Conservation (phyloP, 2,329 filamentous ascomycete species). For the Pseudogymnoascus sp. region DNA sequence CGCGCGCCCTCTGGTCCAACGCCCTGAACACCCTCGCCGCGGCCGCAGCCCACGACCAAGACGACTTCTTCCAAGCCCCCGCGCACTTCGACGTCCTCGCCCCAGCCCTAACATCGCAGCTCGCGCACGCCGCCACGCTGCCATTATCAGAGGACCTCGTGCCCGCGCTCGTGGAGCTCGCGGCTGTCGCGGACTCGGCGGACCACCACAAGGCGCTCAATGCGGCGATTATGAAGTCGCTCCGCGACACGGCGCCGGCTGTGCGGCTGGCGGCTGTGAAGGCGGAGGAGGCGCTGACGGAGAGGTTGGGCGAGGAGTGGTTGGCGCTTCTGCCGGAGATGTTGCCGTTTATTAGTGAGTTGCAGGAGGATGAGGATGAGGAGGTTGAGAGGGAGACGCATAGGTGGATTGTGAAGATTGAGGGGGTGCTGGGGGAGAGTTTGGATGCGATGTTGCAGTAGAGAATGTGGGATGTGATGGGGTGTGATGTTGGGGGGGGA, state of each 20-base stretch:
- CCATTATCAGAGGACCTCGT: constrained; percentile 48
- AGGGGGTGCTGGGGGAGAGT: constrained; percentile 81
- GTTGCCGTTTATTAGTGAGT: constrained; percentile 88
- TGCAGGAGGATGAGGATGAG: constrained; percentile 95
- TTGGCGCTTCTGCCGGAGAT: constrained; percentile 85
- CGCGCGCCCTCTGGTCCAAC: constrained; percentile 56
- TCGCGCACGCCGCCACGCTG: constrained; percentile 38
- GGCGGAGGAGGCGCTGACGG: constrained; percentile 71
- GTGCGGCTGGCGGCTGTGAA: constrained; percentile 76
- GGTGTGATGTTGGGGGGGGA: background rate
- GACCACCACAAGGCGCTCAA: constrained; percentile 92
- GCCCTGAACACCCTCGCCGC: constrained; percentile 64
- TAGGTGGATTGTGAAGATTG: constrained; percentile 83
- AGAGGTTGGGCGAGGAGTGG: constrained; percentile 86
- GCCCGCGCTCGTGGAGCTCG: constrained; percentile 71
- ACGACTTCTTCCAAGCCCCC: constrained; percentile 92
- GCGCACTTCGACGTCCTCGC: constrained; percentile 72
- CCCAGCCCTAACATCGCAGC: constrained; percentile 60
- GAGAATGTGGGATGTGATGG: background rate
- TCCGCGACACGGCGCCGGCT: constrained; percentile 62
- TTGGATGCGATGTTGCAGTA: constrained; percentile 88
- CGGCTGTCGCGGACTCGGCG: constrained; percentile 69
- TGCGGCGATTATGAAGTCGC: constrained; percentile 62
- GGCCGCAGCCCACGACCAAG: constrained; percentile 82
- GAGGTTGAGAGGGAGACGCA: constrained; percentile 82